Evolutionary conservation across 345 rosid genomes (phyloP), one percentile per base, ranked within the genome.

Genomic region (Eucalyptus leucophloia): DNA sequence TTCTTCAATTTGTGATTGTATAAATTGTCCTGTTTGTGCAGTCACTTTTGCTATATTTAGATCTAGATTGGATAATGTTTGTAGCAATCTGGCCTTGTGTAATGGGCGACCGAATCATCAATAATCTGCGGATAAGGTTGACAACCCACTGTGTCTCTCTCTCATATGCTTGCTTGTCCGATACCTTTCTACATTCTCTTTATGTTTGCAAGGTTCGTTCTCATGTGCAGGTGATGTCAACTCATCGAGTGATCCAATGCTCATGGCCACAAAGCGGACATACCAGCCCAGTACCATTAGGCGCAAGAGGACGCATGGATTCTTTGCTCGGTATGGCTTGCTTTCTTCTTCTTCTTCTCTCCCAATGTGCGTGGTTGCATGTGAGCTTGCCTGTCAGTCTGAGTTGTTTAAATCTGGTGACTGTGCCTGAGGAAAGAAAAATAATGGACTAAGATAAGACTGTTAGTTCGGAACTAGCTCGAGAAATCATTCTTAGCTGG

Each of bases 221-320:
- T 88, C 32, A 1, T 86, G 30, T 92, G 92, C 92, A 96, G 98
- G 94, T 4, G 94, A 90, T 88, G 83, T 47, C n/a, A 56, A 95
- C 93, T 95, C 97, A 80, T 92, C 98, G 4, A 91, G 51, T 89
- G 99, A 94, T 91, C 97, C 99, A 18, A 92, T 97, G 95, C 95
- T 97, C 58, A 92, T 95, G 80, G 91, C 93, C 88, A 94, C 98
- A 11, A 98, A 98, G 88, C 92, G 99, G 93, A 97, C 98, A 81
- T 97, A 90, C 95, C 99, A 98, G 90, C 99, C 99, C 82, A 98
- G 99, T 92, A 89, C 91, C 90, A 91, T 98, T 87, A 95, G 93
- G 91, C 97, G 99, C 80, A 97, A 98, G 93, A 94, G 99, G 58
- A 98, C 91, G 86, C 98, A 96, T 92, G 99, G 99, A 24, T 98